Evolutionary conservation across 352 stramenopile genomes (phyloP), one percentile per base, ranked within the genome.

Genomic region (Globisporangium polare): DNA sequence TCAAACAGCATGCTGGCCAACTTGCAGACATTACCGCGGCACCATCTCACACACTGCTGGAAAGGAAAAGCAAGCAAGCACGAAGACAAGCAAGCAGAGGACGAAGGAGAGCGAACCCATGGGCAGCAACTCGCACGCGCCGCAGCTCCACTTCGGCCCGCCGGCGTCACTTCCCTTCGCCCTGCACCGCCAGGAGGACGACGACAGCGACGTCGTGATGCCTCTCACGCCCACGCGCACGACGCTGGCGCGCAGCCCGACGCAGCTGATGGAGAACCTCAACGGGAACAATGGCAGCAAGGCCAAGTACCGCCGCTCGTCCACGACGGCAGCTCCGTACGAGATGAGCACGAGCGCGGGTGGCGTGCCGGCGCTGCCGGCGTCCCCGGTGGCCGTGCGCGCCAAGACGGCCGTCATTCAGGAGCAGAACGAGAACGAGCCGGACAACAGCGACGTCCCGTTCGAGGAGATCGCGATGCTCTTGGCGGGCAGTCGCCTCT

Each of bases 391-490:
- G 37, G 27, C 43, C 13, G 62, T 18, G 24, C 57, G 55, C 24
- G 55, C 62, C 29, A 63, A 60, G 39, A 68, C 55, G 18, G 43
- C 37, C 18, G 50, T 63, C 2, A 26, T 60, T 15, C 43, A 47
- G 15, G 51, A 60, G 53, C 43, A 59, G 62, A 63, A 64, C 49
- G 62, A 68, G 50, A 63, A 63, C 39, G 62, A 55, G 2, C 49
- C 60, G 41, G 41, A 46, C n/a, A 58, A 27, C 18, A 64, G 64
- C 26, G 62, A 68, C n/a, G 46, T 68, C 6, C 62, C 62, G 49
- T 64, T 68, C 9, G 62, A 68, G 47, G 62, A 68, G 29, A 64
- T 68, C 42, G 62, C 62, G 15, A 51, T 56, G 55, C 31, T 64
- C 27, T 20, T 68, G 37, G 50, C 57, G 39, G 15, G 24, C 10